These are phyloP conservation scores for Triticum timopheevii DNA, from an alignment of 176 grass and related monocot genomes.

Conservation along the genomic window DNA sequence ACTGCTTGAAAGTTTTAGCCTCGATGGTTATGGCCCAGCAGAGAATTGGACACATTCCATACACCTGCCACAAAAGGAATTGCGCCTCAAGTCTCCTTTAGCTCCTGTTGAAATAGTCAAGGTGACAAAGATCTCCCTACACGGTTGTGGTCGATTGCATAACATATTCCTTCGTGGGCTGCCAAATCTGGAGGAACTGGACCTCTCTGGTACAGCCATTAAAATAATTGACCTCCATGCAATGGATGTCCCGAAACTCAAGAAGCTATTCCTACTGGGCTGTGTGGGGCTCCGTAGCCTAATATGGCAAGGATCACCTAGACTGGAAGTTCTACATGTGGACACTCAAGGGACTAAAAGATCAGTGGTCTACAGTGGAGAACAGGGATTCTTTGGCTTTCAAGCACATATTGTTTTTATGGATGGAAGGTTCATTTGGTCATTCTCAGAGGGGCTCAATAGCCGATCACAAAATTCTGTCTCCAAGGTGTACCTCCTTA, in stretches of 20 bases:
- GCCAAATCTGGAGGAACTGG: not conserved
- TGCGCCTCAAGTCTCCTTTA: not conserved
- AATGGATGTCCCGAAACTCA: not conserved
- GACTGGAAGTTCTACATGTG: not conserved
- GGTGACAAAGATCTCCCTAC: not conserved
- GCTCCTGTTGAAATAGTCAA: not conserved
- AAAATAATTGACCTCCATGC: not conserved
- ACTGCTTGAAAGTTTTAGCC: not conserved
- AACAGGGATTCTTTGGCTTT: not conserved
- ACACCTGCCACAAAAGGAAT: not conserved
- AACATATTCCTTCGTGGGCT: not conserved
- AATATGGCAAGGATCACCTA: not conserved
- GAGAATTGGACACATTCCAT: not conserved
- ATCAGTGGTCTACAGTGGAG: no score
- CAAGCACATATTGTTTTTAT: not conserved
- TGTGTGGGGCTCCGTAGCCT: not conserved
- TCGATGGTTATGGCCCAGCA: not conserved
- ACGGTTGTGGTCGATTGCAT: not conserved
- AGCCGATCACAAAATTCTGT: no score
- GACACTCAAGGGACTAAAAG: not conserved
- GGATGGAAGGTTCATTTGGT: conserved; percentile 1
- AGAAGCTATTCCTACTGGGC: not conserved
- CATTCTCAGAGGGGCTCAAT: not conserved
- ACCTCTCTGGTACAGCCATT: not conserved
- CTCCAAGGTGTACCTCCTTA: not conserved